A percentile compares a stretch with the other conserved stretches of the same genome.
phyloP scores from a whole-genome alignment of 176 grass and related monocot species.

The Raddia distichophylla region DNA sequence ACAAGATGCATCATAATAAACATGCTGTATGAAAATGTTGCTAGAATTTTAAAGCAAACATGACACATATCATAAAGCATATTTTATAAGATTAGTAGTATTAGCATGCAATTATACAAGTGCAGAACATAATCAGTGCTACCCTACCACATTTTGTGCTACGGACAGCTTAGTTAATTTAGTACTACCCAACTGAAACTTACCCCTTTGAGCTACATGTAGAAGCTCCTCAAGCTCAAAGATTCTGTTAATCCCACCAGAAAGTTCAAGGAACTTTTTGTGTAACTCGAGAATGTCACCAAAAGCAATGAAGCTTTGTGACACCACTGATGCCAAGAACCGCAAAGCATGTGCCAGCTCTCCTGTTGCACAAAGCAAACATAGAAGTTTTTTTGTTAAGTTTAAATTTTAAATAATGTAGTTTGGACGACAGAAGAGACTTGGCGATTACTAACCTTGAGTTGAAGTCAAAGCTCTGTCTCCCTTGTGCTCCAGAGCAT shows the following conservation, averaged over 20 bases:
- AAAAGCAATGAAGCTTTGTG: slow-evolving; percentile 97
- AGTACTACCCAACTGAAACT: slow-evolving; percentile 36
- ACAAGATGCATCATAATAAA: slow-evolving; percentile 21
- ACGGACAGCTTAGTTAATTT: not conserved
- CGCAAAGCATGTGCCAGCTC: slow-evolving; percentile 92
- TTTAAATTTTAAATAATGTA: slow-evolving; percentile 24
- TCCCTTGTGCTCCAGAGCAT: slow-evolving; percentile 98
- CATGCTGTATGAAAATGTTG: not conserved
- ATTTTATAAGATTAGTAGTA: not conserved
- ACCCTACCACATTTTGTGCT: not conserved
- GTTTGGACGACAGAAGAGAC: slow-evolving; percentile 1
- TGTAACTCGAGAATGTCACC: slow-evolving; percentile 97
- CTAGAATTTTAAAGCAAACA: slow-evolving; percentile 19
- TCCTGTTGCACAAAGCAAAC: slow-evolving; percentile 61
- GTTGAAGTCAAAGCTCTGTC: slow-evolving; percentile 89
- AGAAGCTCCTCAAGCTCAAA: slow-evolving; percentile 93
- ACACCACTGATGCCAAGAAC: slow-evolving; percentile 96
- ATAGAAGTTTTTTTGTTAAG: slow-evolving; percentile 16
- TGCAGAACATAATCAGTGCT: not conserved
- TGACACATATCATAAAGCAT: not conserved
- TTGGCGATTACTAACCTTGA: slow-evolving; percentile 66
- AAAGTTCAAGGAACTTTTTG: slow-evolving; percentile 95
- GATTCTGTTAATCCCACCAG: slow-evolving; percentile 91
- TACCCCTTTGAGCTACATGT: slow-evolving; percentile 76
- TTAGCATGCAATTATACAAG: slow-evolving; percentile 5